Conservation (phyloP, 1,139 yeast genomes). For the Casaregolazyma lundiana region DNA sequence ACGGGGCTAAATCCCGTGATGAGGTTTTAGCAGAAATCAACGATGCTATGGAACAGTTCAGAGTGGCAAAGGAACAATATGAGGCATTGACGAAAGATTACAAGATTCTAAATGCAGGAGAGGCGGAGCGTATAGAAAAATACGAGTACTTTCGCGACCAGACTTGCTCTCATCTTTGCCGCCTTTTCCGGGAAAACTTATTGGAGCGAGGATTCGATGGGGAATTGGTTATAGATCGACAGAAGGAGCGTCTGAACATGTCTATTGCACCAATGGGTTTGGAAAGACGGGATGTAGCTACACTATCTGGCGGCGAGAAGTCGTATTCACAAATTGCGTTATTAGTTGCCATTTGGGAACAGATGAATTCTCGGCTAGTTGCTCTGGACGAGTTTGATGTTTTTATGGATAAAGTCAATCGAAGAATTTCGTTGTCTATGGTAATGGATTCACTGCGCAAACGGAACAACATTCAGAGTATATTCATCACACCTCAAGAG, state of each 20-base stretch:
- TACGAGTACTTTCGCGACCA: conserved; percentile 4
- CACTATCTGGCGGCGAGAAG: conserved; percentile 95
- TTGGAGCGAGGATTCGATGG: conserved; percentile 69
- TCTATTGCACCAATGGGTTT: conserved; percentile 39
- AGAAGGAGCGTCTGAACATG: conserved; percentile 35
- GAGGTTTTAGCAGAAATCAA: conserved; percentile 7
- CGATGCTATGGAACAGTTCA: conserved; percentile 2
- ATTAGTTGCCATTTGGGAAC: conserved; percentile 85
- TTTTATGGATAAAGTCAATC: conserved; percentile 91
- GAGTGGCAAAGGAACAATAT: conserved; percentile 3
- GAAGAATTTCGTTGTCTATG: conserved; percentile 72
- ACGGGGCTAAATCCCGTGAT: conserved; percentile 5
- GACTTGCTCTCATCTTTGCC: conserved; percentile 3
- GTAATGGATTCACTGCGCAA: conserved; percentile 63
- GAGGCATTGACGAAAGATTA: conserved; percentile 6
- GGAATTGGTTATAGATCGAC: conserved; percentile 56
- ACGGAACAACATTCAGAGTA: conserved; percentile 57
- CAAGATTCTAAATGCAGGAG: background rate
- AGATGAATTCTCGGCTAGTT: conserved; percentile 80
- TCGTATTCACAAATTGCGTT: conserved; percentile 90
- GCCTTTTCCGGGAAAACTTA: conserved; percentile 21
- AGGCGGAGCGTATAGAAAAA: conserved; percentile 4
- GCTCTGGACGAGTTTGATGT: conserved; percentile 98
- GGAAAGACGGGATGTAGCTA: conserved; percentile 65
- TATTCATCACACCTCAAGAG: conserved; percentile 93